These are phyloP conservation scores for Phoenix dactylifera DNA, from an alignment of 176 grass and related monocot genomes.

Conservation along the genomic window DNA sequence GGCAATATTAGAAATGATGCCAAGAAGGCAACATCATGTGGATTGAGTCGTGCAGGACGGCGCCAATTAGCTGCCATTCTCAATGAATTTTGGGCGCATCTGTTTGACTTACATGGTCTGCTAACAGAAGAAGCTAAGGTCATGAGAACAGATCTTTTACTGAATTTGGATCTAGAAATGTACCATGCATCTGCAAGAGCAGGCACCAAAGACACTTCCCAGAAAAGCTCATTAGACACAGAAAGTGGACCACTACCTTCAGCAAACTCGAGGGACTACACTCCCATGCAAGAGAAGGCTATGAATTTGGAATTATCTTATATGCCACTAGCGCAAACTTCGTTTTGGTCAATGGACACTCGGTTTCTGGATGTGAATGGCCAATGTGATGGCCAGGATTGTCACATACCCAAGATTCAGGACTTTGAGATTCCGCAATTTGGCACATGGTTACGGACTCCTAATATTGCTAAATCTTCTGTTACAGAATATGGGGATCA, in stretches of 20 bases:
- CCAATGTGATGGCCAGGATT: too few relatives aligned
- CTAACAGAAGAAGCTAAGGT: conserved; percentile 52
- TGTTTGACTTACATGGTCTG: conserved; percentile 96
- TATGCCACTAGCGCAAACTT: conserved; percentile 41
- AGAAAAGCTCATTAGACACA: conserved; percentile 35
- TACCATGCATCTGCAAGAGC: conserved; percentile 40
- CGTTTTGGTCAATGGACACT: conserved; percentile 53
- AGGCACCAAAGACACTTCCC: conserved; percentile 17
- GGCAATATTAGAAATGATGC: conserved; percentile 40
- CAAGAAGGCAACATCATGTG: conserved; percentile 56
- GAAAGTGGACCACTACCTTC: conserved; percentile 27
- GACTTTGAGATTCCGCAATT: too few relatives aligned
- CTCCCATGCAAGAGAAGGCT: conserved; percentile 28
- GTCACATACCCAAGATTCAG: too few relatives aligned
- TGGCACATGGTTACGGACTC: not conserved
- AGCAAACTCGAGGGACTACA: conserved; percentile 29
- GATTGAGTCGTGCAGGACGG: conserved; percentile 86
- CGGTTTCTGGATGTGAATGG: too few relatives aligned
- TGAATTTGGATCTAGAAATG: conserved; percentile 63
- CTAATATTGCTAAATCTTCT: conserved; percentile 38
- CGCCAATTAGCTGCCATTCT: conserved; percentile 63
- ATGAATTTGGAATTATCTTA: conserved; percentile 55
- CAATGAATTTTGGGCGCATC: conserved; percentile 88
- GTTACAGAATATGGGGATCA: conserved; percentile 37
- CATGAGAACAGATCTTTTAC: conserved; percentile 58